phyloP scores from a whole-genome alignment of 2,329 filamentous ascomycete genomes.

The Pseudogymnoascus destructans region DNA sequence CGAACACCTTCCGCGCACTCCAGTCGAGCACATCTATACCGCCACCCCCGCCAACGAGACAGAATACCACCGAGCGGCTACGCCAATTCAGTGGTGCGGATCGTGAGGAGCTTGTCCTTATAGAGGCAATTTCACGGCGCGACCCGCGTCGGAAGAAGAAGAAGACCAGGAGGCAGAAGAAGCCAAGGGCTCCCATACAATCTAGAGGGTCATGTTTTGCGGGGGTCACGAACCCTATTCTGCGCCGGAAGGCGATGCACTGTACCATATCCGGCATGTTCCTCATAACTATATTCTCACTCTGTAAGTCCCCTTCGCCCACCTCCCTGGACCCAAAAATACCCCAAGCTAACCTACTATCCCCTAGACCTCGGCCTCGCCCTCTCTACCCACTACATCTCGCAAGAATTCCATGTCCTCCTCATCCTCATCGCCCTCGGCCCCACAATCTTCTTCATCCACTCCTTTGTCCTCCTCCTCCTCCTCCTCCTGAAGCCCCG shows the following conservation, averaged over 20 bases:
- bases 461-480: slow-evolving; percentile 61
- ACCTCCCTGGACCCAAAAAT: not conserved
- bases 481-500: slow-evolving; percentile 42
- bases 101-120: not conserved
- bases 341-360: not conserved
- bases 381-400: slow-evolving; percentile 48
- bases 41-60: slow-evolving; percentile 13
- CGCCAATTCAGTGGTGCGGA: slow-evolving; percentile 14
- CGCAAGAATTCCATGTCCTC: slow-evolving; percentile 64
- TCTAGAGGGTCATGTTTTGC: slow-evolving; percentile 30
- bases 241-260: slow-evolving; percentile 43
- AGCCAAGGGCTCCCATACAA: slow-evolving; percentile 12
- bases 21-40: slow-evolving; percentile 11
- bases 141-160: not conserved
- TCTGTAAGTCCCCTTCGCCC: slow-evolving; percentile 43
- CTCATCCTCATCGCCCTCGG: slow-evolving; percentile 66
- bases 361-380: slow-evolving; percentile 59
- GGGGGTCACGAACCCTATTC: slow-evolving; percentile 39
- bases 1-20: slow-evolving; percentile 9
- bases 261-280: slow-evolving; percentile 48
- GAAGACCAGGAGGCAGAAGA: slow-evolving; percentile 26
- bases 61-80: slow-evolving; percentile 12
- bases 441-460: slow-evolving; percentile 66
- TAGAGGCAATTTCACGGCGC: not conserved
- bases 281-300: slow-evolving; percentile 17